Percentiles rank a stretch among this genome's conserved stretches.
Conservation (phyloP, 805 yeast genomes). For the Schizosaccharomyces lindneri region DNA sequence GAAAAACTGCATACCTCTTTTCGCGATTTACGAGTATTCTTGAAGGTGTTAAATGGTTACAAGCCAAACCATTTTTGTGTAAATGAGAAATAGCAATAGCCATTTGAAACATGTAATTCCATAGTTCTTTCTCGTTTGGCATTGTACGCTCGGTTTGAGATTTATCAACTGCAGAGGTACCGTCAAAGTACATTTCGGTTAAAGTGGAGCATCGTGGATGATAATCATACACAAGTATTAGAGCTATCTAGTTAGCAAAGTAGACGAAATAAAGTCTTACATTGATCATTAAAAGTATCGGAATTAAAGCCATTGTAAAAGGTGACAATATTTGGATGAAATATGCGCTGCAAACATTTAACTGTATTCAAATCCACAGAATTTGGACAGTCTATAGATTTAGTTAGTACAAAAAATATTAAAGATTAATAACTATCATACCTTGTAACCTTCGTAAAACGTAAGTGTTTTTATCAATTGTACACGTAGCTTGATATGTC, state of each 20-base stretch:
- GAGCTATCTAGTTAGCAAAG: conserved; percentile 13
- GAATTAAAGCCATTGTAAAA: conserved; percentile 68
- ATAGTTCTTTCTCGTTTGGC: conserved; percentile 31
- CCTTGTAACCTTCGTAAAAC: conserved; percentile 48
- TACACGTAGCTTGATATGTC: conserved; percentile 58
- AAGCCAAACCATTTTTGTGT: conserved; percentile 40
- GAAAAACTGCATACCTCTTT: conserved; percentile 19
- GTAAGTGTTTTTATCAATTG: conserved; percentile 52
- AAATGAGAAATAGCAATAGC: conserved; percentile 39
- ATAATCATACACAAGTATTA: conserved; percentile 62
- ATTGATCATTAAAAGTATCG: conserved; percentile 57
- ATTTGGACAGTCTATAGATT: conserved; percentile 6
- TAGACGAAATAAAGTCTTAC: background rate
- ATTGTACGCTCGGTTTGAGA: background rate
- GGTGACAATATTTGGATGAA: conserved; percentile 34
- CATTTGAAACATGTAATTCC: conserved; percentile 59
- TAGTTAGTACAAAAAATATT: conserved; percentile 23
- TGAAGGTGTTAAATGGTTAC: conserved; percentile 35
- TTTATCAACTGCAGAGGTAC: conserved; percentile 5
- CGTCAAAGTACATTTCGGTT: conserved; percentile 37
- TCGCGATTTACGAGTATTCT: conserved; percentile 52
- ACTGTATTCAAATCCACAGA: conserved; percentile 9
- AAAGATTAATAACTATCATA: conserved; percentile 28
- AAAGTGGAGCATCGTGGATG: conserved; percentile 55
- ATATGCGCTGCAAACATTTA: conserved; percentile 37